A percentile compares a stretch with the other conserved stretches of the same genome.
phyloP scores from a whole-genome alignment of 306 rosid species.

The Acacia crassicarpa region DNA sequence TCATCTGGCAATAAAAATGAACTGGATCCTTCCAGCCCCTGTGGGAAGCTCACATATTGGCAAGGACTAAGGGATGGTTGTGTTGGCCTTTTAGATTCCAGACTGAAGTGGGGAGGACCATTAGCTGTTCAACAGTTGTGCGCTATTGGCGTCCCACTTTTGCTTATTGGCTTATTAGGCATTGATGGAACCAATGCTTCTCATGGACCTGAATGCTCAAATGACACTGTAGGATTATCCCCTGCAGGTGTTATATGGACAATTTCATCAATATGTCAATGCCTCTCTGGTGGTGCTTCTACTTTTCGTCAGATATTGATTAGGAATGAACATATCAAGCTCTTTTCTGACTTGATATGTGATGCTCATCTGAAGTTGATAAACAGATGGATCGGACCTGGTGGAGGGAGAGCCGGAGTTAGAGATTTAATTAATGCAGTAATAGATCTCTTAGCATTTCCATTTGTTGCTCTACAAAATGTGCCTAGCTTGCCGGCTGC shows the following conservation, averaged over 20 bases:
- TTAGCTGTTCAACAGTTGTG: conserved; percentile 89
- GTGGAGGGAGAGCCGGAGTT: conserved; percentile 80
- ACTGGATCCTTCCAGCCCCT: conserved; percentile 35
- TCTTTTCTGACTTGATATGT: conserved; percentile 64
- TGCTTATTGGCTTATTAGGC: conserved; percentile 66
- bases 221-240: conserved; percentile 72
- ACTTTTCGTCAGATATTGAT: conserved; percentile 78
- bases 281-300: conserved; percentile 77
- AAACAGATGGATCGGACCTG: conserved; percentile 82
- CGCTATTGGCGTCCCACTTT: conserved; percentile 75
- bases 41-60: conserved; percentile 70
- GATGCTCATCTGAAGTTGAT: conserved; percentile 75
- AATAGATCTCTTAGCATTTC: conserved; percentile 86
- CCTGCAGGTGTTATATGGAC: conserved; percentile 87
- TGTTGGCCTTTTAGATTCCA: conserved; percentile 83
- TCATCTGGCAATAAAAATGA: conserved; percentile 53
- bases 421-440: conserved; percentile 67
- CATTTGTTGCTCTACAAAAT: conserved; percentile 89
- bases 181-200: conserved; percentile 43
- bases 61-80: conserved; percentile 85
- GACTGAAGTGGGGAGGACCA: conserved; percentile 88
- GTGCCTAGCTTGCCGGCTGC: conserved; percentile 82
- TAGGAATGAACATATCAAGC: conserved; percentile 67
- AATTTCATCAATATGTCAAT: conserved; percentile 69
- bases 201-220: conserved; percentile 45